A percentile compares a stretch with the other conserved stretches of the same genome.
Evolutionary conservation across 2,329 filamentous ascomycete genomes (phyloP).

Genomic region (Fusarium sp.): DNA sequence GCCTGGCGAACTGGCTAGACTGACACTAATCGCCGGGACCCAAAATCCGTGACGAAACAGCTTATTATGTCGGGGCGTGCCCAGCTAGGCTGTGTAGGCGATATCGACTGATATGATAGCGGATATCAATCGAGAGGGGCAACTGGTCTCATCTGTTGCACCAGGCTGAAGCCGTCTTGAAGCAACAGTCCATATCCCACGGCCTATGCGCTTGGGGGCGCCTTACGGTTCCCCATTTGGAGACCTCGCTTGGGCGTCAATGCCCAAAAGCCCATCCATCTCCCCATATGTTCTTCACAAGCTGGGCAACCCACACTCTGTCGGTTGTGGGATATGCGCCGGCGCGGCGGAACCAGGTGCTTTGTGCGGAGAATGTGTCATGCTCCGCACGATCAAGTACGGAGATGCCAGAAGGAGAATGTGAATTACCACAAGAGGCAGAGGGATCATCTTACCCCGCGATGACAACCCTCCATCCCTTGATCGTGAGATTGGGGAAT

Average conservation of each 20-base stretch:
- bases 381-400: slow-evolving; percentile 18
- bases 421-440: slow-evolving; percentile 17
- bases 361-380: slow-evolving; percentile 19
- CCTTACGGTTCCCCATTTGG: neutral
- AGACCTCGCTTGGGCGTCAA: slow-evolving; percentile 20
- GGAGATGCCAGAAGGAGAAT: slow-evolving; percentile 25
- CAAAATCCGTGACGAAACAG: slow-evolving; percentile 6
- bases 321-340: slow-evolving; percentile 13
- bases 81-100: slow-evolving; percentile 2
- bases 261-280: slow-evolving; percentile 11
- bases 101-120: slow-evolving; percentile 16
- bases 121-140: slow-evolving; percentile 8
- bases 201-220: neutral
- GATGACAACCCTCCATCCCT: slow-evolving; percentile 8
- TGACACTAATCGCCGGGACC: neutral
- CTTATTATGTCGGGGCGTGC: neutral
- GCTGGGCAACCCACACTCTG: slow-evolving; percentile 6
- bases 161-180: slow-evolving; percentile 5
- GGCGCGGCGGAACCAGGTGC: slow-evolving; percentile 18
- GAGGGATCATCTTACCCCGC: slow-evolving; percentile 3
- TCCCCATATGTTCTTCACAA: slow-evolving; percentile 25
- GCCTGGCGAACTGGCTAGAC: neutral
- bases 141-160: slow-evolving; percentile 10
- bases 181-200: slow-evolving; percentile 4
- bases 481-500: slow-evolving; percentile 10